Base-by-base conservation (phyloP, 148 eudicot genomes). In the Oxyria digyna region DNA sequence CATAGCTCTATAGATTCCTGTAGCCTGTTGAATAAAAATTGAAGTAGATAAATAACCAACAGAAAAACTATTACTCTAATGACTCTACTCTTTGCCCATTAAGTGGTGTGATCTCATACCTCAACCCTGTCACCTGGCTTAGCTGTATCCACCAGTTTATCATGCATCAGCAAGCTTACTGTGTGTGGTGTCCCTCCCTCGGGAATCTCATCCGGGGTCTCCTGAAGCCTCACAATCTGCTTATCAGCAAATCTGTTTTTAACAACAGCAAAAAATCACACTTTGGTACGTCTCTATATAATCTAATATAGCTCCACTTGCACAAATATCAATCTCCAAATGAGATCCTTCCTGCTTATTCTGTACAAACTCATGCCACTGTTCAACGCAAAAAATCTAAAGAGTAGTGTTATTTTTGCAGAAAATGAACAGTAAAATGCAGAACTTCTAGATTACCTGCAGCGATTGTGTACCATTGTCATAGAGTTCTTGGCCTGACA, bases 181-280 rank as follows among this genome's bases (percentile, higher is more conserved):
- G 98, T 94, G 83, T 94, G 98, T 59, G 98, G 98, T 18, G 98
- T 90, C 52, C 97, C 98, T 70, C 97, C 98, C 31, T 94, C 98
- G 32, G 98, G 98, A 70, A 94, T 94, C 70, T 94, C 97, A 85
- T 94, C 97, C 37, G 98, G 98, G 64, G 97, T 94, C 80, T 94
- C 98, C 79, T 94, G 98, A 42, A 94, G 83, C 75, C 91, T 81
- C 71, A 94, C 97, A 68, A 94, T 83, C 78, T 94, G 97, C 81
- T 94, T 94, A 74, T 94, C 98, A 77, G 96, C 91, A 85, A 94
- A 94, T 79, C 98, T 94, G 78, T 43, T 74, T 27, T 31, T 3
- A 29, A 35, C 20, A 31, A 59, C 27, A n/a, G 3, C 6, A 59
- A 29, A 29, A 31, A 12, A 57, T 57, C 38, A 27, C 38, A 29